Conservation (phyloP, 164 flowering plant genomes). For the grape (Vitis vinifera) region ASM3070453v1 NC_081812.1:17498001-17498500, state of each 20-base stretch:
- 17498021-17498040: constrained; percentile 88
- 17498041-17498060: constrained; percentile 86
- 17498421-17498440: constrained; percentile 94
- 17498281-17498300: neutral
- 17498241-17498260: neutral
- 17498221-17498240: neutral
- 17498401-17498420: constrained; percentile 93
- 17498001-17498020: constrained; percentile 98
- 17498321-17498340: neutral
- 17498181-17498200: neutral
- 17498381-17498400: constrained; percentile 97
- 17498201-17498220: neutral
- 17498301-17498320: too few relatives aligned
- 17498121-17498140: neutral
- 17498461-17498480: constrained; percentile 71
- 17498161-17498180: too few relatives aligned
- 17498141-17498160: neutral
- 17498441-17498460: constrained; percentile 68
- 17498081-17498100: constrained; percentile 58
- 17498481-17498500: constrained; percentile 5
- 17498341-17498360: constrained; percentile 45
- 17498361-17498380: constrained; percentile 91
- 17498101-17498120: constrained; percentile 5
- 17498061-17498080: constrained; percentile 97
- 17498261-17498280: neutral